Evolutionary conservation across 306 rosid genomes (phyloP).

Genomic region (Cucumis sativus): Cucumber_9930_V3 NC_026657.2:37314501-37315000

Average conservation of each 20-base stretch:
- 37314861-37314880: conserved; percentile 4
- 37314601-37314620: neutral
- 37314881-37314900: conserved; percentile 52
- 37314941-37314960: conserved; percentile 57
- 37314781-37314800: conserved; percentile 23
- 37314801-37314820: conserved; percentile 7
- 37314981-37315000: neutral
- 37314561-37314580: neutral
- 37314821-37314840: neutral
- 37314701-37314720: conserved; percentile 55
- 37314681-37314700: conserved; percentile 81
- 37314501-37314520: neutral
- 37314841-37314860: neutral
- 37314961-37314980: neutral
- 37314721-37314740: conserved; percentile 90
- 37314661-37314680: conserved; percentile 63
- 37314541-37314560: neutral
- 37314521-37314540: neutral
- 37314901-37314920: conserved; percentile 97
- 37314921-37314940: conserved; percentile 98
- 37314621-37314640: neutral
- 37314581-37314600: neutral
- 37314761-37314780: conserved; percentile 89
- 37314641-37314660: neutral
- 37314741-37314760: conserved; percentile 85